phyloP scores from a whole-genome alignment of 1,284 basidiomycete genomes.

The Caloboletus inedulis region DNA sequence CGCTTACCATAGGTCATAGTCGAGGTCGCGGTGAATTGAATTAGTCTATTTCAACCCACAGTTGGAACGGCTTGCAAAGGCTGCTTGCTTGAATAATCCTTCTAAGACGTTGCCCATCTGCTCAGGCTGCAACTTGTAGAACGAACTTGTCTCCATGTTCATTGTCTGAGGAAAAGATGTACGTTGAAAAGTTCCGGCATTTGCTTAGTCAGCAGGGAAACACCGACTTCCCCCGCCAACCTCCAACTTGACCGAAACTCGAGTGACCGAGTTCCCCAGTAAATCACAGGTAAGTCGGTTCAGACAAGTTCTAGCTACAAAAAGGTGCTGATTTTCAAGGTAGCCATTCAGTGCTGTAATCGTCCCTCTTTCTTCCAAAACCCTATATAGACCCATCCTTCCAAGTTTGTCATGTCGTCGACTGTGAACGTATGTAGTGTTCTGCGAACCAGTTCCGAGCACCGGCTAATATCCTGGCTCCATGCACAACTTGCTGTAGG shows the following conservation, averaged over 20 bases:
- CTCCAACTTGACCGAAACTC: slow-evolving; percentile 14
- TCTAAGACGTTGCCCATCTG: neutral
- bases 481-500: slow-evolving; percentile 48
- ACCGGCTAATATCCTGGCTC: slow-evolving; percentile 17
- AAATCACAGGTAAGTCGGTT: slow-evolving; percentile 13
- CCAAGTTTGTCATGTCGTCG: slow-evolving; percentile 48
- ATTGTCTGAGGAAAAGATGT: neutral
- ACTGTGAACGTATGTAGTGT: slow-evolving; percentile 55
- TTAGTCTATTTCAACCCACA: neutral
- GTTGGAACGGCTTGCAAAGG: neutral
- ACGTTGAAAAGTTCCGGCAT: neutral
- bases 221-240: slow-evolving; percentile 30
- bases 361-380: slow-evolving; percentile 17
- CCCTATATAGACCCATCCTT: slow-evolving; percentile 14
- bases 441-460: neutral
- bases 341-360: slow-evolving; percentile 15
- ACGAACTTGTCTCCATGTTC: neutral
- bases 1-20: neutral
- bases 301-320: neutral
- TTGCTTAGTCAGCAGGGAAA: slow-evolving; percentile 31
- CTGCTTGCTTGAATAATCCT: neutral
- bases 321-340: slow-evolving; percentile 8
- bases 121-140: neutral
- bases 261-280: slow-evolving; percentile 7
- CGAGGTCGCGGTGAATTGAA: neutral